These are phyloP conservation scores for Debaryomycetaceae sp. DNA, from an alignment of 1,139 yeast species.

Conservation along the genomic window DNA sequence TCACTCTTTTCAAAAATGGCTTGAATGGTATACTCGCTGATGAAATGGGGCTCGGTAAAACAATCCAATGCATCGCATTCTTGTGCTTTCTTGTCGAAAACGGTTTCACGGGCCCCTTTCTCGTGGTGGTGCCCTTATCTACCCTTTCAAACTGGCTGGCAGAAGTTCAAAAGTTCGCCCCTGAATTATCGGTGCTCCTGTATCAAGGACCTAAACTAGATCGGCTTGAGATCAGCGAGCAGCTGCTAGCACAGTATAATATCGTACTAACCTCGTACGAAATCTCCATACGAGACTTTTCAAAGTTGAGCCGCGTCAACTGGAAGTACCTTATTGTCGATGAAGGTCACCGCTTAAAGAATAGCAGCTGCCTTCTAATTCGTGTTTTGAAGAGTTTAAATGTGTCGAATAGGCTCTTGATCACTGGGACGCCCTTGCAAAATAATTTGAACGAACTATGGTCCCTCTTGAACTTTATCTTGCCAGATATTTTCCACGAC, in stretches of 20 bases:
- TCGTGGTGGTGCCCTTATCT: conserved; percentile 80
- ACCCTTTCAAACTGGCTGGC: conserved; percentile 77
- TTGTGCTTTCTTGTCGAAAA: conserved; percentile 69
- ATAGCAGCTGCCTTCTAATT: conserved; percentile 66
- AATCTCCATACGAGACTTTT: conserved; percentile 57
- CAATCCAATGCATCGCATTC: conserved; percentile 75
- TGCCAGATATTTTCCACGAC: conserved; percentile 90
- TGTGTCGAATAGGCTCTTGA: conserved; percentile 57
- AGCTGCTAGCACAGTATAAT: conserved; percentile 9
- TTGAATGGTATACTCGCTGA: conserved; percentile 92
- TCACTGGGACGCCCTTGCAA: conserved; percentile 92
- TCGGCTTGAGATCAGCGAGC: conserved; percentile 30
- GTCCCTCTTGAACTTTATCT: conserved; percentile 78
- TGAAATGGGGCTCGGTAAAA: conserved; percentile 95
- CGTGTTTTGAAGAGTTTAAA: conserved; percentile 55
- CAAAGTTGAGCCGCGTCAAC: conserved; percentile 34
- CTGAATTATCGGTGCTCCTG: conserved; percentile 48
- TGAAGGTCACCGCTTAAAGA: conserved; percentile 88
- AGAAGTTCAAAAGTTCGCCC: conserved; percentile 68
- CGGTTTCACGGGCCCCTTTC: conserved; percentile 73
- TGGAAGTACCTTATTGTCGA: conserved; percentile 93
- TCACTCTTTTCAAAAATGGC: conserved; percentile 84
- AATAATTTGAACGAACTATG: conserved; percentile 82
- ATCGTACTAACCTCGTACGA: conserved; percentile 80
- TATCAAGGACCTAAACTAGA: conserved; percentile 58